Evolutionary conservation across 2,329 filamentous ascomycete genomes (phyloP).

Genomic region (Neocatenulostroma microsporum): DNA sequence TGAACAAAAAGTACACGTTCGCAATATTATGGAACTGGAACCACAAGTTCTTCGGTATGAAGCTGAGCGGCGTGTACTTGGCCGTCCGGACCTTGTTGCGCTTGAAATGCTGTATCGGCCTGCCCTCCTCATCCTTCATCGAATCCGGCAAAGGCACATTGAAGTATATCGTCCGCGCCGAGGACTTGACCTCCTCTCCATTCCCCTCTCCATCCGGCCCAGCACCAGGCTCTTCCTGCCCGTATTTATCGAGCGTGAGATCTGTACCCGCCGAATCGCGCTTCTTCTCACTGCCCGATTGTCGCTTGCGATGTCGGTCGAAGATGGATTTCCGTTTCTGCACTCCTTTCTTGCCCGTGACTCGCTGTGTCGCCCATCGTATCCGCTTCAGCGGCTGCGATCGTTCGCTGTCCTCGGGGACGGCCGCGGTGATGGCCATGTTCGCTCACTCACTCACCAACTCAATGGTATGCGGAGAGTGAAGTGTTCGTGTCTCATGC

Average conservation of each 20-base stretch:
- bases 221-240: conserved; percentile 24
- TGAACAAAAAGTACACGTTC: conserved; percentile 96
- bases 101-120: conserved; percentile 60
- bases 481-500: conserved; percentile 11
- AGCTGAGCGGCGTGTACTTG: conserved; percentile 93
- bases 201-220: conserved; percentile 31
- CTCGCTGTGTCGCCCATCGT: conserved; percentile 93
- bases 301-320: conserved; percentile 46
- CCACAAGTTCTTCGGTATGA: conserved; percentile 93
- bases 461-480: not conserved
- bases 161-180: conserved; percentile 64
- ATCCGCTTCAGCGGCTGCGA: conserved; percentile 59
- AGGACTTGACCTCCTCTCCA: conserved; percentile 18
- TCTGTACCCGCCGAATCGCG: conserved; percentile 32
- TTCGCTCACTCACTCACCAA: too few relatives aligned
- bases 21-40: conserved; percentile 98
- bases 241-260: conserved; percentile 14
- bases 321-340: conserved; percentile 78
- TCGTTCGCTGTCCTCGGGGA: conserved; percentile 40
- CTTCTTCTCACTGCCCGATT: conserved; percentile 30
- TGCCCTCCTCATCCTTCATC: conserved; percentile 72
- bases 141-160: conserved; percentile 71
- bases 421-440: conserved; percentile 4
- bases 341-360: conserved; percentile 64
- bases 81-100: conserved; percentile 97